These are phyloP conservation scores for Fraxinus angustifolia DNA, from an alignment of 305 asterid species.

Conservation along the genomic window DNA sequence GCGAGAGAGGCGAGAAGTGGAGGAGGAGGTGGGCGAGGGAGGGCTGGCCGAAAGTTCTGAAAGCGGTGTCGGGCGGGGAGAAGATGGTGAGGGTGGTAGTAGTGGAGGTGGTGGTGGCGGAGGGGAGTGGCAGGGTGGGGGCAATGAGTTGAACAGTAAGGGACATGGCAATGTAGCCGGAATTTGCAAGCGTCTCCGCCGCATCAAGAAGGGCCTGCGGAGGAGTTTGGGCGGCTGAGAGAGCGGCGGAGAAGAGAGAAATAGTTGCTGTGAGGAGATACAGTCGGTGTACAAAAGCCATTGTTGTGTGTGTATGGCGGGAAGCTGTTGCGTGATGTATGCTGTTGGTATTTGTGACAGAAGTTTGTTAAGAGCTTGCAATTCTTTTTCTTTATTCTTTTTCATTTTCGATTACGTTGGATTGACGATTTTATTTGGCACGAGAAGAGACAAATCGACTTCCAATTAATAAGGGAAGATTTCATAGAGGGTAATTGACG, in stretches of 20 bases:
- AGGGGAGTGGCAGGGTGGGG: conserved; percentile 35
- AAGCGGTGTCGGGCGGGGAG: conserved; percentile 66
- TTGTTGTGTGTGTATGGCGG: conserved; percentile 32
- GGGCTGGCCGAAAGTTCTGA: conserved; percentile 56
- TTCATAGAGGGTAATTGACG: too few relatives aligned
- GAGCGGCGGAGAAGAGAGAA: conserved; percentile 22
- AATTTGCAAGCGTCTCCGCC: conserved; percentile 56
- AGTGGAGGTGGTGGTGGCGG: conserved; percentile 25
- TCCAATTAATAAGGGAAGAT: not conserved
- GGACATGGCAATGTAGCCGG: conserved; percentile 69
- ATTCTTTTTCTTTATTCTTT: not conserved
- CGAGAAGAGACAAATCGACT: not conserved
- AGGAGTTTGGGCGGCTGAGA: conserved; percentile 25
- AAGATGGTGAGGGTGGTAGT: conserved; percentile 50
- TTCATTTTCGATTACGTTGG: not conserved
- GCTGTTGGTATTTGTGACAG: conserved; percentile 14
- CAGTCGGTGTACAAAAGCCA: conserved; percentile 34
- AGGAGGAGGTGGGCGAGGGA: conserved; percentile 58
- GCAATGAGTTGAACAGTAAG: conserved; percentile 53
- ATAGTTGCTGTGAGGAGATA: conserved; percentile 25
- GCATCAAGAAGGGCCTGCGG: conserved; percentile 49
- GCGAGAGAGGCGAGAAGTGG: conserved; percentile 63
- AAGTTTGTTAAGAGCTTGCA: conserved; percentile 14
- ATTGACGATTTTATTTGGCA: not conserved
- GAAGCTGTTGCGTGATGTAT: conserved; percentile 22